Evolutionary conservation across 164 flowering plant species (phyloP).

Genomic region (Chloranthus sessilifolius): DNA sequence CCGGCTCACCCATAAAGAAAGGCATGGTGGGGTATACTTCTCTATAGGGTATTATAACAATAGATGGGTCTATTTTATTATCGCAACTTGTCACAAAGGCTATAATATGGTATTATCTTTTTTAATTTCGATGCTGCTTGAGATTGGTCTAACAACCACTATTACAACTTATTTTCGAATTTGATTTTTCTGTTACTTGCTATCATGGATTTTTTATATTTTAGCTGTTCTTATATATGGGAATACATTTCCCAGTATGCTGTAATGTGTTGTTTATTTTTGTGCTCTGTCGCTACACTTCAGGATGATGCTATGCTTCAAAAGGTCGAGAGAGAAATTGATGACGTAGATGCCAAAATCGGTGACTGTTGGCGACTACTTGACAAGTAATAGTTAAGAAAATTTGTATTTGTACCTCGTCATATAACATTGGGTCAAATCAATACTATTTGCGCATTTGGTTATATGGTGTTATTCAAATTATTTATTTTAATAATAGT

Average conservation of each 20-base stretch:
- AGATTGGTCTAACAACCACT: too few species aligned
- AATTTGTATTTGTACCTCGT: background rate
- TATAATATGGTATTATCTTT: too few species aligned
- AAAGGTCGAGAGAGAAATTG: constrained; percentile 92
- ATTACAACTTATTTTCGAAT: too few species aligned
- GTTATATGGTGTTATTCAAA: background rate
- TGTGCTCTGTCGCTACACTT: constrained; percentile 3
- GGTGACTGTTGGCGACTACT: constrained; percentile 84
- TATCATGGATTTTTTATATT: background rate
- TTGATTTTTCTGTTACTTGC: background rate
- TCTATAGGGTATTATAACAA: too few species aligned
- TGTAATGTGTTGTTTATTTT: background rate
- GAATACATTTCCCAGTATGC: background rate
- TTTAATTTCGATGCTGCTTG: too few species aligned
- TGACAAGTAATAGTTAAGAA: constrained; percentile 48
- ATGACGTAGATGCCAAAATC: constrained; percentile 87
- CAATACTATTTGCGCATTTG: background rate
- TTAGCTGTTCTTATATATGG: background rate
- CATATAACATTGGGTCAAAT: background rate
- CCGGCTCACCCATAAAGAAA: background rate
- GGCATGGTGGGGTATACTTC: too few species aligned
- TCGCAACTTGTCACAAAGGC: too few species aligned
- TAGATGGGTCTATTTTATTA: too few species aligned
- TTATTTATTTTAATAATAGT: background rate
- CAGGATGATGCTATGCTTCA: constrained; percentile 95